Conservation (phyloP, 1,284 basidiomycete genomes). For the Trametes hirsuta region DNA sequence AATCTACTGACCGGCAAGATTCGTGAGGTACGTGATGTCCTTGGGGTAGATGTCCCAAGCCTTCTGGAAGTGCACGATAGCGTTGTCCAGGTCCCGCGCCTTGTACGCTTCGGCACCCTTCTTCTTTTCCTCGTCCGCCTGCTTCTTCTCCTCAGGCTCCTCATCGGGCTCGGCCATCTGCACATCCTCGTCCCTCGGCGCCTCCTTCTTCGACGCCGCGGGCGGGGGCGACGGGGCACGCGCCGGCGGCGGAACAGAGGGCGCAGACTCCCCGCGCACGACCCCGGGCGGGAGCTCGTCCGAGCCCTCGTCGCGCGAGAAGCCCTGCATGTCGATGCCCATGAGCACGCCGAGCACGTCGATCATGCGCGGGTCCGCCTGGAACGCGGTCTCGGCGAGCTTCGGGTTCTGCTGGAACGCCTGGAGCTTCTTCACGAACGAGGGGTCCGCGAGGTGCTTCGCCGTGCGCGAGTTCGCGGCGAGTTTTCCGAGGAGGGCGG, state of each 20-base stretch:
- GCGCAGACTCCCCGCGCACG: constrained; percentile 37
- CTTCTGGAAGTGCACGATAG: constrained; percentile 74
- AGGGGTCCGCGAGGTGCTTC: constrained; percentile 82
- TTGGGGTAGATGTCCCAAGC: constrained; percentile 95
- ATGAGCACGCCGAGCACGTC: constrained; percentile 91
- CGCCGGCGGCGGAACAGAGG: constrained; percentile 44
- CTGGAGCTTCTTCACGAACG: constrained; percentile 77
- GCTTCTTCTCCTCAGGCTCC: constrained; percentile 49
- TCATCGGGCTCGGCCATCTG: constrained; percentile 62
- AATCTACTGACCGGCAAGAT: constrained; percentile 70
- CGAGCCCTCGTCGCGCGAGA: constrained; percentile 84
- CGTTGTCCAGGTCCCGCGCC: constrained; percentile 78
- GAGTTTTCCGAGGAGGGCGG: constrained; percentile 82
- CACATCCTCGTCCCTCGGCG: constrained; percentile 44
- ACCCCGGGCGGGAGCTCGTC: constrained; percentile 75
- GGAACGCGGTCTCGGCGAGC: constrained; percentile 54
- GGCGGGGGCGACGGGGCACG: constrained; percentile 48
- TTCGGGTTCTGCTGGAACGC: constrained; percentile 66
- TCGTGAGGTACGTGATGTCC: constrained; percentile 93
- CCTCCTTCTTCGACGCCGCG: constrained; percentile 40
- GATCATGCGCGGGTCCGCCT: constrained; percentile 87
- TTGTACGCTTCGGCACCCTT: constrained; percentile 87
- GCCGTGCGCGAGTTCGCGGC: constrained; percentile 86
- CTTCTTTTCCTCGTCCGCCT: constrained; percentile 79
- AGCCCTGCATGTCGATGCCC: constrained; percentile 93